Conservation (phyloP, 164 flowering plant species). For the Paratinospora sagittata region DNA sequence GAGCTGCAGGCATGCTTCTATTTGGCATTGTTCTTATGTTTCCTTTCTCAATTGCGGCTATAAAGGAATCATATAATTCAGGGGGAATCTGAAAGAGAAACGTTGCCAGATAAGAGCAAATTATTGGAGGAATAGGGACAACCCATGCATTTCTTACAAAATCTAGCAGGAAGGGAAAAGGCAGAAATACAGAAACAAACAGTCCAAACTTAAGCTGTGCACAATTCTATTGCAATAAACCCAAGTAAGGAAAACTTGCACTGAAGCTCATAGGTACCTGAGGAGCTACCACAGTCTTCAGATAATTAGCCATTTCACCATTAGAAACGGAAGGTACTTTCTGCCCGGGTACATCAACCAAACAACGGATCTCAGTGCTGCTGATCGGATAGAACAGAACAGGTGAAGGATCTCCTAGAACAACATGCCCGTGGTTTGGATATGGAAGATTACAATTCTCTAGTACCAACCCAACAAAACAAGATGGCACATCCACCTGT, state of each 20-base stretch:
- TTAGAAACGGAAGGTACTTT: conserved; percentile 83
- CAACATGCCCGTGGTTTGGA: conserved; percentile 88
- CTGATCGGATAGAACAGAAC: conserved; percentile 87
- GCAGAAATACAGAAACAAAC: not conserved
- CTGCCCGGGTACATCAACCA: conserved; percentile 94
- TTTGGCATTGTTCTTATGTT: conserved; percentile 86
- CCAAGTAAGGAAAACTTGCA: not conserved
- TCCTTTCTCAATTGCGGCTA: conserved; percentile 75
- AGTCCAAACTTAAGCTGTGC: not conserved
- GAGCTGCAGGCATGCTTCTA: conserved; percentile 96
- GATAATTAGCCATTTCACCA: conserved; percentile 83
- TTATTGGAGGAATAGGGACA: not conserved
- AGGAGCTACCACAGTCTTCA: conserved; percentile 77
- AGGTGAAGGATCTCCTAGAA: conserved; percentile 85
- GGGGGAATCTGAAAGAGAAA: conserved; percentile 49
- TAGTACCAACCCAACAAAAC: conserved; percentile 80
- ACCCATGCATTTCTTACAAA: not conserved
- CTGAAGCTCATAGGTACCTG: conserved; percentile 42
- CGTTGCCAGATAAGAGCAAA: not conserved
- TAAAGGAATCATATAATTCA: conserved; percentile 53
- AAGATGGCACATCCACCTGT: conserved; percentile 86
- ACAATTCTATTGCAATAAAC: not conserved
- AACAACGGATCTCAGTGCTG: conserved; percentile 79
- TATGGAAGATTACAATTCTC: conserved; percentile 83
- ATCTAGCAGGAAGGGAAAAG: not conserved